A percentile compares a stretch with the other conserved stretches of the same genome.
phyloP scores from a whole-genome alignment of 805 yeast genomes.

The Candida rishiriensis region DNA sequence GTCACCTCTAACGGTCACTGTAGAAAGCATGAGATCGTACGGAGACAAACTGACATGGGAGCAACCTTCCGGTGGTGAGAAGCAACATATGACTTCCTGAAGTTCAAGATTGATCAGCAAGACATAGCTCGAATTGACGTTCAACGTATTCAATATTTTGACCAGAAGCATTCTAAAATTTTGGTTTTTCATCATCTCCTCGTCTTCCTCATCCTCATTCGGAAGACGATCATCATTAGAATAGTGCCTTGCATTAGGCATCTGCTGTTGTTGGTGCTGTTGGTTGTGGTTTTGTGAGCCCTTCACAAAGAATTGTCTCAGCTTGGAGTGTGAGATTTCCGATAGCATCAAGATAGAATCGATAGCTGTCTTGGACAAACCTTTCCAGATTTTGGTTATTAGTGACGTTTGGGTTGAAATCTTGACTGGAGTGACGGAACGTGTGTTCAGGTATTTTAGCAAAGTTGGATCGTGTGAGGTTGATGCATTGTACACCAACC shows the following conservation, averaged over 20 bases:
- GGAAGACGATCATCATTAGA: background rate
- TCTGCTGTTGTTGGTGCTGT: background rate
- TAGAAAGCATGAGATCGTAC: slow-evolving; percentile 51
- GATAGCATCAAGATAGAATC: slow-evolving; percentile 37
- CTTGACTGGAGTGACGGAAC: slow-evolving; percentile 39
- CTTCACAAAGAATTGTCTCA: slow-evolving; percentile 34
- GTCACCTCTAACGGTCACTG: slow-evolving; percentile 57
- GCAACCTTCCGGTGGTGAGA: slow-evolving; percentile 60
- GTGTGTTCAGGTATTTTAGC: slow-evolving; percentile 6
- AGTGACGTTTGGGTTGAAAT: slow-evolving; percentile 45
- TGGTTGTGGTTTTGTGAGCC: background rate
- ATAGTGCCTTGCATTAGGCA: background rate
- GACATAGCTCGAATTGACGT: slow-evolving; percentile 31
- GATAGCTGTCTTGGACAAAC: slow-evolving; percentile 47
- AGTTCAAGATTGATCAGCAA: slow-evolving; percentile 44
- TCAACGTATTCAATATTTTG: slow-evolving; percentile 26
- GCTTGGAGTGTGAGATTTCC: slow-evolving; percentile 42
- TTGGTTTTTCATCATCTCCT: slow-evolving; percentile 12
- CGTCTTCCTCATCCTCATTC: slow-evolving; percentile 9
- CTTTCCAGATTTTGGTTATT: slow-evolving; percentile 42
- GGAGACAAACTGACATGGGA: slow-evolving; percentile 59
- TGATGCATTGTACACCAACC: slow-evolving; percentile 44
- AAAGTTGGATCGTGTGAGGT: slow-evolving; percentile 33
- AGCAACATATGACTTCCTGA: slow-evolving; percentile 35
- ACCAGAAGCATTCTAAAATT: slow-evolving; percentile 25